These are phyloP conservation scores for Coemansia sp. DNA, from an alignment of 192 early-diverging fungal genomes.

Conservation along the genomic window DNA sequence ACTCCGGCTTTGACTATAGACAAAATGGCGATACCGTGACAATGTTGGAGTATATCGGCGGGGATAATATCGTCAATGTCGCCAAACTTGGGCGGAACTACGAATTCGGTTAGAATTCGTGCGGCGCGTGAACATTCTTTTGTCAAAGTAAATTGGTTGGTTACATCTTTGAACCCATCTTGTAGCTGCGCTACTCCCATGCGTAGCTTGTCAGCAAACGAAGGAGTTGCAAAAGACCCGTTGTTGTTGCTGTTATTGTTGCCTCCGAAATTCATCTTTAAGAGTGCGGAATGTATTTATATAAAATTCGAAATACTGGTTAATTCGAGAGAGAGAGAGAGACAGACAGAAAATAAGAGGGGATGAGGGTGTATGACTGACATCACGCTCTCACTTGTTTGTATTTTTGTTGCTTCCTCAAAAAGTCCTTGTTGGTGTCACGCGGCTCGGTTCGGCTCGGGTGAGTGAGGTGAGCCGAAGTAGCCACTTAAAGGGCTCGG, in stretches of 20 bases:
- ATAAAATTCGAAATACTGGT: too few species aligned
- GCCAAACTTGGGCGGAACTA: constrained; percentile 50
- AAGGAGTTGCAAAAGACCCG: constrained; percentile 37
- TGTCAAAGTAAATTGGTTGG: constrained; percentile 42
- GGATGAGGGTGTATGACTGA: too few species aligned
- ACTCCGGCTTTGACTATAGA: constrained; percentile 93
- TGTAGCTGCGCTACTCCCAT: constrained; percentile 51
- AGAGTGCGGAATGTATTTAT: too few species aligned
- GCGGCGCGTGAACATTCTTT: constrained; percentile 56
- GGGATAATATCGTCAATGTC: constrained; percentile 72
- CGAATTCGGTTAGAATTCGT: constrained; percentile 48
- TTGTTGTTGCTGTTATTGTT: constrained; percentile 16
- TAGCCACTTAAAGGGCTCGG: too few species aligned
- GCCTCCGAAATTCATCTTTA: constrained; percentile 43
- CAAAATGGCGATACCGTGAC: constrained; percentile 90
- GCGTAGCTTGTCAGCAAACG: constrained; percentile 53
- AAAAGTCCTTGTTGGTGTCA: too few species aligned
- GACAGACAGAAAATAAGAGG: too few species aligned
- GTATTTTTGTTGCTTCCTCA: too few species aligned
- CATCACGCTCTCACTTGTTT: too few species aligned
- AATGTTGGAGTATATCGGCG: constrained; percentile 65
- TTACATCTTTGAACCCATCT: constrained; percentile 45
- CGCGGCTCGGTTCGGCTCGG: too few species aligned
- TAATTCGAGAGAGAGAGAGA: too few species aligned
- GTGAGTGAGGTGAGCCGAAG: too few species aligned